Conservation (phyloP, 225 moss, liverwort and hornwort species). For the Polytrichum formosum region DNA sequence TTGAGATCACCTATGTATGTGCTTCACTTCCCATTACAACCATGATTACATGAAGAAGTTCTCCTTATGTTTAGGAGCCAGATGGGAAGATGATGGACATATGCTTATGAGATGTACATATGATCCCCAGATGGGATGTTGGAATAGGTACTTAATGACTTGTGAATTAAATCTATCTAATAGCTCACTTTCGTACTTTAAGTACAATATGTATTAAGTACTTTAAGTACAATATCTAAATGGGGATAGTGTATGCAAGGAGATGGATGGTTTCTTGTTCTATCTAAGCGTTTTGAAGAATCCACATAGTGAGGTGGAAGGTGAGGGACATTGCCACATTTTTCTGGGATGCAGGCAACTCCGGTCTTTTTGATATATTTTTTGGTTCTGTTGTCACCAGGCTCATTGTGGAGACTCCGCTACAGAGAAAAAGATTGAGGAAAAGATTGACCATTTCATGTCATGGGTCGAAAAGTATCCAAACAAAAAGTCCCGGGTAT, state of each 20-base stretch:
- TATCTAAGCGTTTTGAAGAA: neutral
- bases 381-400: slow-evolving; percentile 29
- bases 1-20: slow-evolving; percentile 82
- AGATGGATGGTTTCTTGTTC: neutral
- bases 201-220: no score
- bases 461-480: slow-evolving; percentile 97
- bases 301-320: no score
- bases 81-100: neutral
- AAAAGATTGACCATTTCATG: slow-evolving; percentile 93
- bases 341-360: neutral
- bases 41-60: no score
- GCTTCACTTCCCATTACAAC: neutral
- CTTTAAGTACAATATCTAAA: no score
- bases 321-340: no score
- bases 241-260: no score
- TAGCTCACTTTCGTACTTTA: no score
- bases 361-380: no score
- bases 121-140: slow-evolving; percentile 1
- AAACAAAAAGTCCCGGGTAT: slow-evolving; percentile 89
- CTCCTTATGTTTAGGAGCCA: no score
- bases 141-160: neutral
- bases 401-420: slow-evolving; percentile 83
- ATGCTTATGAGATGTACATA: neutral
- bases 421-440: slow-evolving; percentile 95
- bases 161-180: neutral